Base-by-base conservation (phyloP, 1,284 basidiomycete species). In the Abortiporus biennis region DNA sequence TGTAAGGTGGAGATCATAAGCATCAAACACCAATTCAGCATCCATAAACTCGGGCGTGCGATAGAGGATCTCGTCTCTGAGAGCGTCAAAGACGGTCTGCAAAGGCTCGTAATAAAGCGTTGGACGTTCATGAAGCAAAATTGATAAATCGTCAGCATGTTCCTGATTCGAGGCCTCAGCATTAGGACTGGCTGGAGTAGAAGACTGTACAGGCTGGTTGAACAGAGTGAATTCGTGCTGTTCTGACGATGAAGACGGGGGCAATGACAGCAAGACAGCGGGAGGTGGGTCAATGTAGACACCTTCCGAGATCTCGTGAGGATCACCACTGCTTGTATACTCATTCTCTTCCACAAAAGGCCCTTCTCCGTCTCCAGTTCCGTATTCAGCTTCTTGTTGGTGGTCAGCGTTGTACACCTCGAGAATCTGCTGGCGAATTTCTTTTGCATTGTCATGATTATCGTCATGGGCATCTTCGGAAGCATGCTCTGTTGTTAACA, bases 261-360 rank as follows among this genome's bases (percentile, higher is more conserved):
- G 49, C 16, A 85, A 53, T 15, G 75, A 71, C 23, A 87, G 55
- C 34, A 84, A 63, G 35, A 87, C 78, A 17, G 79, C 66, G 13
- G 84, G 83, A 36, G 84, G 84, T n/a, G 80, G 80, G 45, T 86
- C 83, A 42, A 84, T 82, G 54, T 78, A 81, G 36, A 82, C 74
- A 21, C 74, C 82, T 49, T 83, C 83, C 8, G 77, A 79, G 37
- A 81, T 78, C 57, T 81, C 78, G 53, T 80, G 76, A 6, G 78
- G 77, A 58, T 83, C 75, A 23, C 44, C 47, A 5, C 42, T 33
- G 13, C 39, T 46, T 41, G 38, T 36, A 42, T 4, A 30, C 36
- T 16, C 21, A 25, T 40, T 27, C 27, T 36, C 32, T 19, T 31
- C 32, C n/a, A n/a, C n/a, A n/a, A n/a, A n/a, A n/a, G n/a, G n/a